Base-by-base conservation (phyloP, 768 basidiomycete genomes). In the Rhizopogon vinicolor region DNA sequence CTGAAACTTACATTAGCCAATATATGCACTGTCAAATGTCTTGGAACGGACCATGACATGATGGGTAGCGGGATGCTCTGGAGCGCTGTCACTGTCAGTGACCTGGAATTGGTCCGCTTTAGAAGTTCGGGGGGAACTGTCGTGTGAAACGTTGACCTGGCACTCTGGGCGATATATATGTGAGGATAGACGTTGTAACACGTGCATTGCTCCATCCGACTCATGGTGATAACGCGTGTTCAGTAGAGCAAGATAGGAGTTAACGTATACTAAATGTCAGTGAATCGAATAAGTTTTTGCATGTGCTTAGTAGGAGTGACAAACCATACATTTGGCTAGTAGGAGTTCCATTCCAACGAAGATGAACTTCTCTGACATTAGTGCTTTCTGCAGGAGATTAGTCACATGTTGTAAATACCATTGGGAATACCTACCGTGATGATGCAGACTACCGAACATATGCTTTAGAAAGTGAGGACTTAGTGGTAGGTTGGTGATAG, bases 281-380 rank as follows among this genome's bases (percentile, higher is more conserved):
- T 25, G 25, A 25, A 10, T 33, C 10, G 3, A 25, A 44, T 39
- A 13, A 41, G 51, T 14, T 25, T 25, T 25, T 25, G 25, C 12
- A 35, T 22, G 43, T 41, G 13, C 12, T 7, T 12, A 1, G 18
- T 29, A 7, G n/a, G 33, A 9, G 22, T 41, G 14, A 13, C 4
- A 16, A 14, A 42, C 58, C 81, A 58, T 46, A 82, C 82, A 59
- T 65, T 84, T 83, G 66, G 79, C 78, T 33, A 83, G 66, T n/a
- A 77, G 68, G 33, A 84, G 72, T 58, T 82, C 82, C 60, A 81
- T 78, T 1, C 67, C 79, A 75, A 83, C 61, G 70, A 80, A 82
- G 53, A 84, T 70, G 62, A 80, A 78, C 54, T 81, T 84, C 35
- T 71, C 54, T 0, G 81, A 82, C 83, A 84, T 83, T 3, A 72